Evolutionary conservation across 192 early-diverging fungal species (phyloP).

Genomic region (Backusella sp.): DNA sequence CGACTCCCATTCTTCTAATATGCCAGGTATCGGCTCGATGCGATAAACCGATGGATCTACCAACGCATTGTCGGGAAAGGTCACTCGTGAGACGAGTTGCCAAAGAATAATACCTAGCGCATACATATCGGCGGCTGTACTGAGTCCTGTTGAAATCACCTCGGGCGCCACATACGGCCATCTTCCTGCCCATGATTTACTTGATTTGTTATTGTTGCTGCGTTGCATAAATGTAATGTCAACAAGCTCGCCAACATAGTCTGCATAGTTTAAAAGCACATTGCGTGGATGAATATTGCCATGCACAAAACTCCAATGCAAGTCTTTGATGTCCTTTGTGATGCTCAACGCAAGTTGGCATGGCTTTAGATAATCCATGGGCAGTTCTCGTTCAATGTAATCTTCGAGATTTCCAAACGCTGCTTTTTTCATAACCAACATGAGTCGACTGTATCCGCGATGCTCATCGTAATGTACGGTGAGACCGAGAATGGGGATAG

Average conservation of each 20-base stretch:
- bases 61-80: constrained; percentile 28
- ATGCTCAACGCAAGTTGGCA: constrained; percentile 16
- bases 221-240: constrained; percentile 31
- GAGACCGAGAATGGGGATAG: constrained; percentile 21
- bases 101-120: constrained; percentile 29
- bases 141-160: constrained; percentile 14
- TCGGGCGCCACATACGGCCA: constrained; percentile 33
- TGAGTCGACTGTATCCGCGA: constrained; percentile 20
- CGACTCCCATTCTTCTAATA: constrained; percentile 22
- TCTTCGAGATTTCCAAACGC: constrained; percentile 27
- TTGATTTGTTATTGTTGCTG: not conserved
- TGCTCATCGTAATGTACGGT: constrained; percentile 24
- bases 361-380: constrained; percentile 17
- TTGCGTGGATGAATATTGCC: constrained; percentile 31
- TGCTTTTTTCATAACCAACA: constrained; percentile 34
- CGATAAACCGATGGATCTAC: constrained; percentile 27
- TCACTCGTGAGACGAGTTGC: constrained; percentile 33
- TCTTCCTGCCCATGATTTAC: constrained; percentile 13
- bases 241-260: constrained; percentile 17
- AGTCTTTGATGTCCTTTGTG: constrained; percentile 27
- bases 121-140: constrained; percentile 25
- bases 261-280: constrained; percentile 27
- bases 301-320: constrained; percentile 31
- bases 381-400: constrained; percentile 18
- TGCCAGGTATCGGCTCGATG: constrained; percentile 29